A percentile compares a stretch with the other conserved stretches of the same genome.
Evolutionary conservation across 164 flowering plant species (phyloP).

Genomic region (Litsea cubeba): DNA sequence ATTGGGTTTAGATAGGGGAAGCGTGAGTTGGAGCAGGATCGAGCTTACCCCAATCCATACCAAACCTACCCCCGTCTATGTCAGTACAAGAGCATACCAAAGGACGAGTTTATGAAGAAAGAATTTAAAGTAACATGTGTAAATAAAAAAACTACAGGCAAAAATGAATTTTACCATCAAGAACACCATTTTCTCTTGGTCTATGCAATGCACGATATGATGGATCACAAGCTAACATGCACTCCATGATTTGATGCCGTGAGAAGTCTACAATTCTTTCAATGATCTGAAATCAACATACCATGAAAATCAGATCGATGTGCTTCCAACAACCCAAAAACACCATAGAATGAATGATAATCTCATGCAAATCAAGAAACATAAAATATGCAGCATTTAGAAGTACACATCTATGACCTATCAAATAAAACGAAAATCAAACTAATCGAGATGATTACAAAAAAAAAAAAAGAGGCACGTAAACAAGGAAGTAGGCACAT

Average conservation of each 20-base stretch:
- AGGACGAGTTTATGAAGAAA: neutral
- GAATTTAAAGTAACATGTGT: neutral
- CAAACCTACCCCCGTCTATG: too few species aligned
- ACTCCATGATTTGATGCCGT: slow-evolving; percentile 75
- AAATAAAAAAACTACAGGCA: neutral
- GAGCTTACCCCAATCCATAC: too few species aligned
- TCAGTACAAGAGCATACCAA: neutral
- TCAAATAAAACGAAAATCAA: neutral
- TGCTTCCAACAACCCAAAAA: neutral
- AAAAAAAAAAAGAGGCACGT: neutral
- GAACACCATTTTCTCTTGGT: slow-evolving; percentile 53
- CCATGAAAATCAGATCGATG: neutral
- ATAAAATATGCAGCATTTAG: neutral
- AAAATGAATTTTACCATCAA: slow-evolving; percentile 49
- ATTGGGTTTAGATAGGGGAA: too few species aligned
- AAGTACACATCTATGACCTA: too few species aligned
- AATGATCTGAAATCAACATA: slow-evolving; percentile 47
- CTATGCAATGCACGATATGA: slow-evolving; percentile 79
- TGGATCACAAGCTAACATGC: slow-evolving; percentile 88
- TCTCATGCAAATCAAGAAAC: neutral
- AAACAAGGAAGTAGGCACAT: neutral
- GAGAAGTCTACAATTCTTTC: slow-evolving; percentile 95
- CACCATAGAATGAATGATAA: too few species aligned
- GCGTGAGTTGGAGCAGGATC: too few species aligned
- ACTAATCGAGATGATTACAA: neutral